phyloP scores from a whole-genome alignment of 2,329 filamentous ascomycete genomes.

The Monosporascus sp. region DNA sequence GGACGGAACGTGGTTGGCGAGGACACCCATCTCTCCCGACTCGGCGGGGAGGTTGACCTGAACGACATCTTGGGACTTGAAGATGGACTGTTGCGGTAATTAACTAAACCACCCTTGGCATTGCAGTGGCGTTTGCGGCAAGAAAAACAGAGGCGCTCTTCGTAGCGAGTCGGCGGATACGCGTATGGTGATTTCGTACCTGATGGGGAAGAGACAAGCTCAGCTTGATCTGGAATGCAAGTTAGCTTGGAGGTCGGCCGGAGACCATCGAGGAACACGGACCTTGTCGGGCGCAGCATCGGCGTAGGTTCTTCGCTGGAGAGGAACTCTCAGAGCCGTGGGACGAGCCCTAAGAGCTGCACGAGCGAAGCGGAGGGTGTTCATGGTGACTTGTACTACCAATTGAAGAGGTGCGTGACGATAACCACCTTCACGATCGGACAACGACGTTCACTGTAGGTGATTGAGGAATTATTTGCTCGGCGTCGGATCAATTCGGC shows the following conservation, averaged over 20 bases:
- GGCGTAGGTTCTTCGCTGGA: constrained; percentile 87
- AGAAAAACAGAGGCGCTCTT: neutral
- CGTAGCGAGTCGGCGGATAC: neutral
- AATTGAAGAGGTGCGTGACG: constrained; percentile 44
- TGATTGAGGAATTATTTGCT: neutral
- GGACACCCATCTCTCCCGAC: constrained; percentile 98
- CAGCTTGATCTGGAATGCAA: constrained; percentile 72
- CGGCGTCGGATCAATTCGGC: neutral
- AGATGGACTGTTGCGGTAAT: constrained; percentile 62
- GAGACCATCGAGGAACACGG: constrained; percentile 25
- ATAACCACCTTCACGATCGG: constrained; percentile 31
- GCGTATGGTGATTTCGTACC: constrained; percentile 55
- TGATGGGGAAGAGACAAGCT: constrained; percentile 96
- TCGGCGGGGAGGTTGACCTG: constrained; percentile 99
- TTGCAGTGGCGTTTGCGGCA: neutral
- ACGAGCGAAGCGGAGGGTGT: constrained; percentile 88
- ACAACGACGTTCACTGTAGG: constrained; percentile 37
- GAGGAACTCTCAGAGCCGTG: constrained; percentile 66
- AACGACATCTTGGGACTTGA: constrained; percentile 66
- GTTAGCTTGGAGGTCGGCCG: constrained; percentile 24
- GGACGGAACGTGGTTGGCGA: constrained; percentile 96
- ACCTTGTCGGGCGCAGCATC: constrained; percentile 81
- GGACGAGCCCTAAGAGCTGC: constrained; percentile 80
- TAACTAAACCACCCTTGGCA: constrained; percentile 28
- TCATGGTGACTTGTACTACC: constrained; percentile 65